Base-by-base conservation (phyloP, 2,329 filamentous ascomycete species). In the Xylaria sp. region DNA sequence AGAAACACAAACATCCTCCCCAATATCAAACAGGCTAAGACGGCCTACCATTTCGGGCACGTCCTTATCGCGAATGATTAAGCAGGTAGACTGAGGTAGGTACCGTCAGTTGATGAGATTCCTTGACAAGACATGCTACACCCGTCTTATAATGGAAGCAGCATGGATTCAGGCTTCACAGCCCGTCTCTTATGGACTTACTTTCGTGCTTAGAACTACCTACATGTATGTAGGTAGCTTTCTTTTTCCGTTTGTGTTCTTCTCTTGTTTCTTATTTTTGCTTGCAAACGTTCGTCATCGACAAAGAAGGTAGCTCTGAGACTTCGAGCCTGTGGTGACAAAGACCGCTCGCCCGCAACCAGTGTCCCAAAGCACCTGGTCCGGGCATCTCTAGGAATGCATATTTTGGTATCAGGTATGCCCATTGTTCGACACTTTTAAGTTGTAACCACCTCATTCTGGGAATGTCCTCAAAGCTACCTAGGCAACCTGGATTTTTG, bases 321-420 rank as follows among this genome's bases (percentile, higher is more conserved):
- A 48, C 48, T 23, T 51, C 11, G 15, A 49, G 17, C 20, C 6
- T n/a, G 33, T 5, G 3, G 20, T 20, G 20, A 70, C 68, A 68
- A 70, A 70, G 70, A 20, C 42, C 13, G 15, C 53, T 31, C 53
- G 9, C 63, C 68, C 66, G 65, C 62, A 72, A 67, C 66, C 68
- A 63, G 68, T 54, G 26, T 36, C 17, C 40, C 33, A 26, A 33
- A 26, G 51, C 13, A 42, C 54, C 44, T 15, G 23, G 23, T 46
- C 42, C 23, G 9, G 46, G 53, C 9, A 48, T 44, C 42, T 38
- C 57, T 44, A 60, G 49, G 38, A 62, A 70, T 63, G 57, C 44
- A 46, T 63, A 54, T 62, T 40, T 63, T 46, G 56, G 42, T 40
- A 31, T 23, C 15, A 17, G 13, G 4, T 13, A 28, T 20, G 20